Base-by-base conservation (phyloP, 106 monocot species). In the Dioscorea alata region DNA sequence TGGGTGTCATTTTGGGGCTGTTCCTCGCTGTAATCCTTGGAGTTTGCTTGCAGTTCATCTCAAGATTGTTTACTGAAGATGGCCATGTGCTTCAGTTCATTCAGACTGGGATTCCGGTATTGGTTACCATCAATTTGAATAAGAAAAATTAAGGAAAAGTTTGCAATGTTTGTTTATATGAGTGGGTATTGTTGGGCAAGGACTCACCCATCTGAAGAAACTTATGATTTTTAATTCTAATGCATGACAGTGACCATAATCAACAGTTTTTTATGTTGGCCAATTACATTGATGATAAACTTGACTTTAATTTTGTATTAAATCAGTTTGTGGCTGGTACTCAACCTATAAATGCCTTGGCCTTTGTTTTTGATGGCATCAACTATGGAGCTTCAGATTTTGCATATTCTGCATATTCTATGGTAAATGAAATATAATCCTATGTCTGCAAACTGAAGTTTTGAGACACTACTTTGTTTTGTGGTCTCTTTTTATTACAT, bases 341-440 rank as follows among this genome's bases (percentile, higher is more conserved):
- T 22, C 87, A 87, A 80, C 78, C 83, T 13, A 71, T 87, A 13
- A 87, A 87, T 64, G 66, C 87, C 8, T 50, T 87, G 71, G 83
- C 87, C 2, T 87, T 87, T 72, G 87, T 87, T 7, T 87, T 87
- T 50, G 87, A 87, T 66, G 87, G 87, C 49, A 56, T 87, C 77
- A 83, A 87, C 73, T 87, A 79, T 49, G 87, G 87, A 77, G 83
- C 87, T 71, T 87, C 87, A 18, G 87, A 87, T 60, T 87, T 80
- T 48, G 63, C 77, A 16, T 87, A 63, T 59, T 50, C 87, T 17
- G 87, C 83, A 10, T 87, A 87, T 56, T 87, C 87, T 16, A 87
- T 87, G 87, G 87, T 59, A 82, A 82, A 66, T 59, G 9, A 62
- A 64, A 34, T n/a, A 34, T 34, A 34, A 34, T 34, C 34, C 3